Percentiles rank a stretch among this genome's conserved stretches.
Conservation (phyloP, 2,329 filamentous ascomycete genomes). For the Cordyceps fumosorosea region DNA sequence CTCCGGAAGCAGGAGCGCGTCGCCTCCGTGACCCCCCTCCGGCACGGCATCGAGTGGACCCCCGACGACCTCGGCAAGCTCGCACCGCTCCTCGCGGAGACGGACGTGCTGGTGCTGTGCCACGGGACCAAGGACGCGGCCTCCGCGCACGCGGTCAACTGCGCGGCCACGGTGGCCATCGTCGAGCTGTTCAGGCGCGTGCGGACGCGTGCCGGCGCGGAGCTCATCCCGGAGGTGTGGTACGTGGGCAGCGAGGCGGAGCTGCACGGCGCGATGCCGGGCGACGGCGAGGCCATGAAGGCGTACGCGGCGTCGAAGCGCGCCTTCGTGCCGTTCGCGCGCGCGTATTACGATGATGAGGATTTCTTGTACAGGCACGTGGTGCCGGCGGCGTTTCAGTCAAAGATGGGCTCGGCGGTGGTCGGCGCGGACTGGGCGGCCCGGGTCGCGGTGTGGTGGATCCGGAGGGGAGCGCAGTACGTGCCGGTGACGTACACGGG, state of each 20-base stretch:
- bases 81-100: conserved; percentile 8
- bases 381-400: conserved; percentile 14
- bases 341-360: conserved; percentile 13
- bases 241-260: conserved; percentile 19
- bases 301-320: conserved; percentile 15
- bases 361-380: conserved; percentile 13
- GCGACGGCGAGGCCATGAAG: conserved; percentile 12
- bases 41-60: conserved; percentile 13
- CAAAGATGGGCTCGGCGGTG: conserved; percentile 14
- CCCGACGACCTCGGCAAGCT: conserved; percentile 2
- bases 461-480: conserved; percentile 16
- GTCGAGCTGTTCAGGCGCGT: conserved; percentile 12
- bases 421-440: conserved; percentile 16
- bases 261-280: conserved; percentile 15
- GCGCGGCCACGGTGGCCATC: conserved; percentile 4
- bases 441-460: conserved; percentile 15
- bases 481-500: conserved; percentile 18
- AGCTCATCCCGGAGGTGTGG: conserved; percentile 17
- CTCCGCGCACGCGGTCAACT: conserved; percentile 12
- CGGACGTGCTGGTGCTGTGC: conserved; percentile 15
- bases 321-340: conserved; percentile 13
- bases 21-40: conserved; percentile 3
- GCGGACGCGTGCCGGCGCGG: not conserved
- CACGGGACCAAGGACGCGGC: conserved; percentile 14
- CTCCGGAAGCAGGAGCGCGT: conserved; percentile 9